phyloP scores from a whole-genome alignment of 2,329 filamentous ascomycete genomes.

The Purpureocillium lavendulum region DNA sequence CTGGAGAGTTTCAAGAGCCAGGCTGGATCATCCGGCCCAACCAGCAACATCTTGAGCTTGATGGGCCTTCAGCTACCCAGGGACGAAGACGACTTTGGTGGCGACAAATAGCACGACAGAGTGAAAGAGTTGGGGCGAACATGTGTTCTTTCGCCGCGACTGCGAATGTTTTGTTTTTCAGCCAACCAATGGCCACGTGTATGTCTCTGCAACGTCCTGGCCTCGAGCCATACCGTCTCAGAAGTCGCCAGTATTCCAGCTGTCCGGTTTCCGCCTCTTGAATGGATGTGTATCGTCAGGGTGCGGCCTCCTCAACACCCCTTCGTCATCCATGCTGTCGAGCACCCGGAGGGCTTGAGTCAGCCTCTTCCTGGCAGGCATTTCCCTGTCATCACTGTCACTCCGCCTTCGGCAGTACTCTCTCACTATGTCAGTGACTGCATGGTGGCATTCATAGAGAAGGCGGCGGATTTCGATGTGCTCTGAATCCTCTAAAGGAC shows the following conservation, averaged over 20 bases:
- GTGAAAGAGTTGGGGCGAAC: too few species aligned
- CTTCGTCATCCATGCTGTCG: conserved; percentile 28
- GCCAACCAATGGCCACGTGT: too few species aligned
- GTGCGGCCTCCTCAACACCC: conserved; percentile 19
- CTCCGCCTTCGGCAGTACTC: conserved; percentile 45
- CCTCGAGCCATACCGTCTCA: not conserved
- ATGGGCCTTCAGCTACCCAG: conserved; percentile 77
- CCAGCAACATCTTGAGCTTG: conserved; percentile 77
- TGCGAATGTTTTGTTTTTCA: too few species aligned
- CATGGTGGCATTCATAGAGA: conserved; percentile 51
- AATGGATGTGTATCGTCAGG: conserved; percentile 32
- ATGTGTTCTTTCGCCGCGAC: too few species aligned
- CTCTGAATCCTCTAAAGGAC: conserved; percentile 33
- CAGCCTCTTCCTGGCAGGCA: conserved; percentile 43
- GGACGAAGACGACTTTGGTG: conserved; percentile 69
- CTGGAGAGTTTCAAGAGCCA: conserved; percentile 91
- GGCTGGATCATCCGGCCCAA: conserved; percentile 75
- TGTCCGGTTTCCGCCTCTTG: conserved; percentile 31
- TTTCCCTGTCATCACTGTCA: conserved; percentile 40
- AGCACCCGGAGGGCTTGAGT: conserved; percentile 37
- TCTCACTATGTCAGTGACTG: conserved; percentile 40
- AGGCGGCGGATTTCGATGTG: conserved; percentile 38
- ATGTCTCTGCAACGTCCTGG: too few species aligned
- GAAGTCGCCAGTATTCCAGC: conserved; percentile 1
- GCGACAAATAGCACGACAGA: conserved; percentile 15